Conservation (phyloP, 2,329 filamentous ascomycete genomes). For the Pseudogymnoascus pannorum region DNA sequence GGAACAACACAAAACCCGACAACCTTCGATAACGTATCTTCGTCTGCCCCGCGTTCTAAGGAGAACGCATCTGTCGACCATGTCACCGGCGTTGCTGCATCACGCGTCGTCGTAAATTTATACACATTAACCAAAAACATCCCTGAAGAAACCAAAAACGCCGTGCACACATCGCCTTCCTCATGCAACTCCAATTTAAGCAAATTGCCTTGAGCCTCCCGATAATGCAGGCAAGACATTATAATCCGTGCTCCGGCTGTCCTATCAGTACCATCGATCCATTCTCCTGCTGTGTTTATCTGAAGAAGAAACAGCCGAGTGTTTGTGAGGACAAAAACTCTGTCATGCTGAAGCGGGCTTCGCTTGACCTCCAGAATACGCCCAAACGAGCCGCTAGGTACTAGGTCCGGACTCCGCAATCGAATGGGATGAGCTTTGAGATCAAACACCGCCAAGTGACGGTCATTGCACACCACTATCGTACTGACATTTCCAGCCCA, state of each 20-base stretch:
- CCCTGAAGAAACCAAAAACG: slow-evolving; percentile 21
- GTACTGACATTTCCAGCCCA: slow-evolving; percentile 42
- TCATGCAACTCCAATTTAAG: slow-evolving; percentile 34
- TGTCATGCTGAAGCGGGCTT: slow-evolving; percentile 39
- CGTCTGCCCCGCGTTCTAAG: not conserved
- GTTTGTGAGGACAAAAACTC: slow-evolving; percentile 50
- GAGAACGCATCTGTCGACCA: slow-evolving; percentile 8
- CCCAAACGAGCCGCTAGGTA: slow-evolving; percentile 19
- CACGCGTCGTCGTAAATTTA: slow-evolving; percentile 16
- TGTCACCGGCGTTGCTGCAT: not conserved
- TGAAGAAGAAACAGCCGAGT: slow-evolving; percentile 27
- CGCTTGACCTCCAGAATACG: slow-evolving; percentile 52
- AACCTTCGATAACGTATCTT: not conserved
- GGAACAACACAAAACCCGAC: not conserved
- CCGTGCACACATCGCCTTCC: slow-evolving; percentile 15
- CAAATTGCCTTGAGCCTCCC: slow-evolving; percentile 31
- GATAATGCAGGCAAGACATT: slow-evolving; percentile 40
- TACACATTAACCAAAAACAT: slow-evolving; percentile 24
- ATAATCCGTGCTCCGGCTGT: slow-evolving; percentile 26
- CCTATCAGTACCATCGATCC: slow-evolving; percentile 9
- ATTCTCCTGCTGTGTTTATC: slow-evolving; percentile 19
- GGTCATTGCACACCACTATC: slow-evolving; percentile 38
- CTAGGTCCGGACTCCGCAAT: slow-evolving; percentile 18
- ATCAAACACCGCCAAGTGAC: slow-evolving; percentile 25
- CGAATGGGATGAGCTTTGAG: slow-evolving; percentile 18